phyloP scores from a whole-genome alignment of 371 early-diverging fungal genomes.

The Capniomyces stellatus region DNA sequence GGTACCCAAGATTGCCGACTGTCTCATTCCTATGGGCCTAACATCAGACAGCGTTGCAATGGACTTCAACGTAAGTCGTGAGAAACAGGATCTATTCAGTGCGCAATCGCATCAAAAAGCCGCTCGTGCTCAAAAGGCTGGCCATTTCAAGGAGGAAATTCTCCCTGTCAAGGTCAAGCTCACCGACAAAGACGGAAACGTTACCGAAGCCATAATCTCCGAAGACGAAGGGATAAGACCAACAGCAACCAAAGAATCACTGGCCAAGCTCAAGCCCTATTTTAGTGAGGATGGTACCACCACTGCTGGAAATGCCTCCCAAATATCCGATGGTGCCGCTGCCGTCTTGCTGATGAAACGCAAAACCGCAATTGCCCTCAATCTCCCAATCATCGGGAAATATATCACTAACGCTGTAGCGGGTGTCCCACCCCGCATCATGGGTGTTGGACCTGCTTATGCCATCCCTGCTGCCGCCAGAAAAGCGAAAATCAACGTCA shows the following conservation, averaged over 20 bases:
- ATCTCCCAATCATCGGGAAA: constrained; percentile 72
- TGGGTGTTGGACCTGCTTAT: constrained; percentile 92
- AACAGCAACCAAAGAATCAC: constrained; percentile 52
- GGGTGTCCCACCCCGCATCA: constrained; percentile 83
- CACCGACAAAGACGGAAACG: constrained; percentile 51
- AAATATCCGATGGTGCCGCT: constrained; percentile 97
- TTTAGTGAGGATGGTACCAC: constrained; percentile 75
- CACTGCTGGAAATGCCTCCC: constrained; percentile 96
- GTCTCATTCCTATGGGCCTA: constrained; percentile 75
- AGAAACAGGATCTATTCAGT: constrained; percentile 76
- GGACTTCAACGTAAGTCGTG: constrained; percentile 62
- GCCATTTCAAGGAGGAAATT: constrained; percentile 84
- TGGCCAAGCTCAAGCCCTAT: constrained; percentile 78
- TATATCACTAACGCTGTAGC: constrained; percentile 76
- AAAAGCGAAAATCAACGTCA: constrained; percentile 54
- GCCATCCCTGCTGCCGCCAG: constrained; percentile 83
- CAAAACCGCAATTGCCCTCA: constrained; percentile 70
- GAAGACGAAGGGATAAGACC: constrained; percentile 90
- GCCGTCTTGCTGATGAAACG: constrained; percentile 92
- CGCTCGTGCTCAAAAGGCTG: constrained; percentile 69
- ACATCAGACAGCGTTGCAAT: constrained; percentile 94
- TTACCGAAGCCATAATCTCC: constrained; percentile 35
- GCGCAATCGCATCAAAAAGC: constrained; percentile 40
- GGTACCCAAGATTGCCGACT: constrained; percentile 58
- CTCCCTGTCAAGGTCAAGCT: constrained; percentile 67